These are phyloP conservation scores for Puccinia polysora DNA, from an alignment of 1,284 basidiomycete species.

Conservation along the genomic window DNA sequence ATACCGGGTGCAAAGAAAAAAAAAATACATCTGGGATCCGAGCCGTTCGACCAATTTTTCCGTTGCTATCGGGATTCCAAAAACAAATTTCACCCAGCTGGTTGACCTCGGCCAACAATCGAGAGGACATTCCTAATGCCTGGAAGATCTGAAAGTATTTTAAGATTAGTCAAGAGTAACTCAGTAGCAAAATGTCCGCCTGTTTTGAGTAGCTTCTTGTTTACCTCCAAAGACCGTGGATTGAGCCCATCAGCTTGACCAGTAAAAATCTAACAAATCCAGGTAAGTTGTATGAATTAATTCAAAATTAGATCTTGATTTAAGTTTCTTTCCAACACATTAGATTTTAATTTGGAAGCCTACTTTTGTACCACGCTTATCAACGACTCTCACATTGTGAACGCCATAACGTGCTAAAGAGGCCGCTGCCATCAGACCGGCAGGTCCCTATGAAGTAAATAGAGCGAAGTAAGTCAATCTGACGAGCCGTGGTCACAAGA, in stretches of 20 bases:
- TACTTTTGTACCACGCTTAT: constrained; percentile 42
- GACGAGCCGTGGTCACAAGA: neutral
- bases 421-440: constrained; percentile 43
- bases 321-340: too few species aligned
- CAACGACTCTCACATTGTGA: constrained; percentile 42
- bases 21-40: constrained; percentile 37
- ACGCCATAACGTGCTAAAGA: constrained; percentile 39
- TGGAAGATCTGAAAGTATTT: constrained; percentile 23
- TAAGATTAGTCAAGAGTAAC: neutral
- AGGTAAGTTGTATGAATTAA: neutral
- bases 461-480: neutral
- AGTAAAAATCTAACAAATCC: constrained; percentile 30
- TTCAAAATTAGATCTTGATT: neutral
- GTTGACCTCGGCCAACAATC: constrained; percentile 26
- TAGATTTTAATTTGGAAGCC: neutral
- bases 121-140: constrained; percentile 38
- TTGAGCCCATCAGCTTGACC: constrained; percentile 44
- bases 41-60: constrained; percentile 28
- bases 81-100: constrained; percentile 39
- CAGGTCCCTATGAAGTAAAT: constrained; percentile 29
- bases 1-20: neutral
- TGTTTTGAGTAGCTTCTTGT: too few species aligned
- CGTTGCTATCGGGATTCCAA: constrained; percentile 32
- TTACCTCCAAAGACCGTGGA: constrained; percentile 40
- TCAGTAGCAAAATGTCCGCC: neutral